A percentile compares a stretch with the other conserved stretches of the same genome.
phyloP scores from a whole-genome alignment of 371 early-diverging fungal genomes.

The Rhizopus microsporus region DNA sequence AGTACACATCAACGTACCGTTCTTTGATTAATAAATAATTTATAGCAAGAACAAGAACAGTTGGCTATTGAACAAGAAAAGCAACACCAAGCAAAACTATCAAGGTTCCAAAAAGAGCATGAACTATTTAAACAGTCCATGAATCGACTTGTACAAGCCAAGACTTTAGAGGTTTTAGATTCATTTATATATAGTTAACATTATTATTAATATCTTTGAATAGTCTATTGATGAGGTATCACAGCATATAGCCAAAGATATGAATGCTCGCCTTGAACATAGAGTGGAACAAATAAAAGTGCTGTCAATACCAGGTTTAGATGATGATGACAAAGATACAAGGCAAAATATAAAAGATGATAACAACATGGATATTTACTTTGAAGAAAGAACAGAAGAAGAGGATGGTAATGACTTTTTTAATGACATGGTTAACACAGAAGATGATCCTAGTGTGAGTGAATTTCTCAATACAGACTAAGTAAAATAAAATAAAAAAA shows the following conservation, averaged over 20 bases:
- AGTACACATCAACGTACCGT: slow-evolving; percentile 5
- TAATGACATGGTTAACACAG: slow-evolving; percentile 51
- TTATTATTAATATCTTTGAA: not conserved
- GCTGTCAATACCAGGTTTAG: slow-evolving; percentile 35
- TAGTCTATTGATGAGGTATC: slow-evolving; percentile 29
- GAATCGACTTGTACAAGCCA: slow-evolving; percentile 43
- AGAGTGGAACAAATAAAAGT: slow-evolving; percentile 15
- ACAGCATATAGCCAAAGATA: slow-evolving; percentile 16
- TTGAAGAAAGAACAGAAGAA: slow-evolving; percentile 24
- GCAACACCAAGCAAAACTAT: slow-evolving; percentile 38
- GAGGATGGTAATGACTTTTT: slow-evolving; percentile 40
- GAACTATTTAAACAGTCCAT: slow-evolving; percentile 42
- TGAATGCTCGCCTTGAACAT: slow-evolving; percentile 33
- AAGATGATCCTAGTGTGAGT: slow-evolving; percentile 43
- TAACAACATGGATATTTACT: slow-evolving; percentile 28
- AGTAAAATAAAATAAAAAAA: slow-evolving; percentile 9
- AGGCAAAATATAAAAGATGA: slow-evolving; percentile 1
- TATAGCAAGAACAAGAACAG: not conserved
- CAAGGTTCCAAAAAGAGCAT: slow-evolving; percentile 39
- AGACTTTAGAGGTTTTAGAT: slow-evolving; percentile 37
- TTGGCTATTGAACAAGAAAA: slow-evolving; percentile 19
- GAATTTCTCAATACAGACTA: slow-evolving; percentile 32
- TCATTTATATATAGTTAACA: not conserved
- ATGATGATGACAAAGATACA: slow-evolving; percentile 24
- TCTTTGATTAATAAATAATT: not conserved